Conservation (phyloP, 176 grass and related monocot genomes). For the Zoysia pacifica region DNA sequence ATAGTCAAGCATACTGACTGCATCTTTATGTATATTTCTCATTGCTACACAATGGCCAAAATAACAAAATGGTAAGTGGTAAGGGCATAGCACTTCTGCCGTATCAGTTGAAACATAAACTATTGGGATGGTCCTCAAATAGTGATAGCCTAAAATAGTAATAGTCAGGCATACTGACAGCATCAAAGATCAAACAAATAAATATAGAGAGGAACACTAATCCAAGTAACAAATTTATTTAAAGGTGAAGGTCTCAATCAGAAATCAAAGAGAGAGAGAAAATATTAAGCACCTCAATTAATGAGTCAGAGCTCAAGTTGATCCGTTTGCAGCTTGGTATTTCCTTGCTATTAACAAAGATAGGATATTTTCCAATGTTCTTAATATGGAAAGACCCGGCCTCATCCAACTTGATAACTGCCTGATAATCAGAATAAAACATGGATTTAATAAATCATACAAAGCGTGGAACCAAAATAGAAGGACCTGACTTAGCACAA, state of each 20-base stretch:
- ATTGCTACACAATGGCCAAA: slow-evolving; percentile 2
- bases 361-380: slow-evolving; percentile 82
- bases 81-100: not conserved
- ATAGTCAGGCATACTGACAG: not conserved
- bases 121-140: not conserved
- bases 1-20: too few relatives aligned
- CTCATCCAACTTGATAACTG: slow-evolving; percentile 93
- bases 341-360: slow-evolving; percentile 96
- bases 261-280: slow-evolving; percentile 5
- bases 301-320: slow-evolving; percentile 64
- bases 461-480: not conserved
- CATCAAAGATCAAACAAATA: not conserved
- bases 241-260: slow-evolving; percentile 25
- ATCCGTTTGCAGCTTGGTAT: slow-evolving; percentile 74
- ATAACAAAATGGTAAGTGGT: not conserved
- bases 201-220: not conserved
- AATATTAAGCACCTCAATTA: slow-evolving; percentile 67
- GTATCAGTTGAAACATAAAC: not conserved
- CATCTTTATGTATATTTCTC: not conserved
- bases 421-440: slow-evolving; percentile 57
- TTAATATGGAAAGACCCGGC: slow-evolving; percentile 81
- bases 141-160: not conserved
- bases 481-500: slow-evolving; percentile 20
- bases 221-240: slow-evolving; percentile 23
- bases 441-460: slow-evolving; percentile 30